Evolutionary conservation across 2,329 filamentous ascomycete genomes (phyloP).

Genomic region (Domatiomyces globalis): DNA sequence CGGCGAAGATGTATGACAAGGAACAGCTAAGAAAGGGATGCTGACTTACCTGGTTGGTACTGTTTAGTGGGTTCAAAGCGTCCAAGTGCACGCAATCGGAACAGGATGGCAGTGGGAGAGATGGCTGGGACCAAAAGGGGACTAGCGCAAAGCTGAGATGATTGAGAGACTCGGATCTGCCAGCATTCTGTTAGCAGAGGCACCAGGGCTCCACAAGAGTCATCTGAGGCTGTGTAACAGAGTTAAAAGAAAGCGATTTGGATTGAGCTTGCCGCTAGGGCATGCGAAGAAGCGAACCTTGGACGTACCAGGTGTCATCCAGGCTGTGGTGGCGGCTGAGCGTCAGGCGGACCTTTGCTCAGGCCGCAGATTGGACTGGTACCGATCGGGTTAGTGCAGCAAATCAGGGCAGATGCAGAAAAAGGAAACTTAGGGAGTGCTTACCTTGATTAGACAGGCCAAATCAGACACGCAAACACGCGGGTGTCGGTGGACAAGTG

Average conservation of each 20-base stretch:
- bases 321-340: not conserved
- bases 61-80: conserved; percentile 18
- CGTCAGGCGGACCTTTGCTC: not conserved
- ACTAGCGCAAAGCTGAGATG: conserved; percentile 10
- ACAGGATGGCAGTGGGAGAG: conserved; percentile 10
- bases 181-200: not conserved
- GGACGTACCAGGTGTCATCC: not conserved
- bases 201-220: not conserved
- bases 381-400: not conserved
- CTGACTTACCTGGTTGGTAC: conserved; percentile 18
- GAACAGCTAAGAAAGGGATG: conserved; percentile 8
- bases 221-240: not conserved
- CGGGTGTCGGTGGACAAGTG: not conserved
- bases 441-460: not conserved
- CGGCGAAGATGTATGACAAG: conserved; percentile 6
- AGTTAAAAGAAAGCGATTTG: not conserved
- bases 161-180: conserved; percentile 3
- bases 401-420: not conserved
- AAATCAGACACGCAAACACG: not conserved
- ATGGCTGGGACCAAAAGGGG: conserved; percentile 11
- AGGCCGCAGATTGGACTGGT: not conserved
- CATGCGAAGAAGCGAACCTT: not conserved
- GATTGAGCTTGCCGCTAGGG: not conserved
- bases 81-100: conserved; percentile 17
- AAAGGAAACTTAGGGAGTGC: not conserved